Evolutionary conservation across 768 basidiomycete species (phyloP).

Genomic region (Boletus edulis): DNA sequence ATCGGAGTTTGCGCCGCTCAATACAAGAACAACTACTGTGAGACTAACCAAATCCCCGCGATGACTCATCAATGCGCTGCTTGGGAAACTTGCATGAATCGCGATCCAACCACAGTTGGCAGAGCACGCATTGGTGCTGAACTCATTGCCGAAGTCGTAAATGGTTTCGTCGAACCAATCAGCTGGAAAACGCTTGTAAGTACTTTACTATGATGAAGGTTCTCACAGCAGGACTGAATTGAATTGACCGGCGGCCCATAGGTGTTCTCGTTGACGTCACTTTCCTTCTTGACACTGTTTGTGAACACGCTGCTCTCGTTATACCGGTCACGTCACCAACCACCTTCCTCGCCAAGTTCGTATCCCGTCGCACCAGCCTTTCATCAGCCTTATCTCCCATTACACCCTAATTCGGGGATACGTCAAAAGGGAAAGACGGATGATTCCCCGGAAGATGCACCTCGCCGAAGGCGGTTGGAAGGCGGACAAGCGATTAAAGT

Average conservation of each 20-base stretch:
- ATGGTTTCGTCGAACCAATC: conserved; percentile 95
- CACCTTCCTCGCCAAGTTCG: conserved; percentile 37
- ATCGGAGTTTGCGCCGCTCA: conserved; percentile 82
- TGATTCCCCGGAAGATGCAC: conserved; percentile 38
- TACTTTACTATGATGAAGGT: conserved; percentile 12
- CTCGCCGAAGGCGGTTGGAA: conserved; percentile 55
- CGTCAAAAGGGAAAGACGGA: conserved; percentile 35
- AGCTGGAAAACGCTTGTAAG: conserved; percentile 95
- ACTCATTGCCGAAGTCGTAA: conserved; percentile 93
- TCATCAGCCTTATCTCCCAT: conserved; percentile 50
- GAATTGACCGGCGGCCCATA: conserved; percentile 28
- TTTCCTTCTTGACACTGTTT: conserved; percentile 75
- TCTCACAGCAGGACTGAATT: conserved; percentile 14
- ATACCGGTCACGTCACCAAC: conserved; percentile 66
- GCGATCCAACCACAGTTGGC: conserved; percentile 86
- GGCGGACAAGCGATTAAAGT: conserved; percentile 54
- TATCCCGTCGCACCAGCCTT: conserved; percentile 43
- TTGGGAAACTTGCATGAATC: conserved; percentile 96
- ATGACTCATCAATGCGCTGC: conserved; percentile 82
- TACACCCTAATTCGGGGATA: conserved; percentile 49
- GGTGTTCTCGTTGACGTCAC: conserved; percentile 73
- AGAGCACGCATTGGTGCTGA: conserved; percentile 91
- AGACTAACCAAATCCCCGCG: conserved; percentile 72
- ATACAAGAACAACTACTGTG: conserved; percentile 83
- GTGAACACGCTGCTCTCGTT: conserved; percentile 78